phyloP scores from a whole-genome alignment of 345 rosid species.

The Populus simonii region DNA sequence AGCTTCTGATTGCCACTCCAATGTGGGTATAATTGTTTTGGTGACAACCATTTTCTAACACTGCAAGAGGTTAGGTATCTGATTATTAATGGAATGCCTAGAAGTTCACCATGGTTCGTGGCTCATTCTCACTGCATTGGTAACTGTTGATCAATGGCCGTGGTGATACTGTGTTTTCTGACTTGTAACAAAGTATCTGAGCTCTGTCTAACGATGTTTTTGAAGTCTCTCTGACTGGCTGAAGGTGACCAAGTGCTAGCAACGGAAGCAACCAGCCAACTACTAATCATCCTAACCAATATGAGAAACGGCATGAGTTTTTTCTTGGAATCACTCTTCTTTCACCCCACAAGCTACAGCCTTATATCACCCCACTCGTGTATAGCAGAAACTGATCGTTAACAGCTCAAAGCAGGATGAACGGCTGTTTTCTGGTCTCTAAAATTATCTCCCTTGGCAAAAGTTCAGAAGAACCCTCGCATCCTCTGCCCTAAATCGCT shows the following conservation, averaged over 20 bases:
- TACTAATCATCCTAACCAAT: no score
- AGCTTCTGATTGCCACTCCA: no score
- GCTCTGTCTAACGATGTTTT: no score
- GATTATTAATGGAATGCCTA: neutral
- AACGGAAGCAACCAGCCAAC: no score
- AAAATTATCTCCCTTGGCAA: neutral
- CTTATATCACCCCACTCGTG: neutral
- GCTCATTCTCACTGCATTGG: no score
- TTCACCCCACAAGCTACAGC: neutral
- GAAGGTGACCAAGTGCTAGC: neutral
- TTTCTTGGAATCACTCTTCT: neutral
- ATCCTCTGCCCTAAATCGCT: neutral
- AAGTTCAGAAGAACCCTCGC: neutral
- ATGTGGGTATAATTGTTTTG: neutral
- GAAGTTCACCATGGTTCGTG: no score
- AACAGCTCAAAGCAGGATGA: neutral
- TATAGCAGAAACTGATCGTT: neutral
- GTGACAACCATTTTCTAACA: neutral
- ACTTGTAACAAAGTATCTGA: neutral
- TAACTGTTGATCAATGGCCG: neutral
- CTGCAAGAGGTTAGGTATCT: neutral
- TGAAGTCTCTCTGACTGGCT: no score
- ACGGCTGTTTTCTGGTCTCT: neutral
- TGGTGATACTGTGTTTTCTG: neutral
- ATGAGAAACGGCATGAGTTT: no score